Conservation (phyloP, 345 rosid genomes). For the Acer saccharum region DNA sequence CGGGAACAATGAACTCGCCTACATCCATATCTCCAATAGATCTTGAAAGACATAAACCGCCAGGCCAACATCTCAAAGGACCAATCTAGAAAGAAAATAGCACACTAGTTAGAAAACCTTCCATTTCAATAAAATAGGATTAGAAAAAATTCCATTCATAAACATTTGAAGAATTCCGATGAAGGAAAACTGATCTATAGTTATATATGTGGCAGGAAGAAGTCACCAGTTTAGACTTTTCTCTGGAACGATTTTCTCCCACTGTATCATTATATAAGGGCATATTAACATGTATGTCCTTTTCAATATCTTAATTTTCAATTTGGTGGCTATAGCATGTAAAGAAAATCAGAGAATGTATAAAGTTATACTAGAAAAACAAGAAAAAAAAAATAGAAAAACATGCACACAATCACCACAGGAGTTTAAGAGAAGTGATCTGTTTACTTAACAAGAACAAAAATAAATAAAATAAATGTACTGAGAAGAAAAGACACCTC, state of each 20-base stretch:
- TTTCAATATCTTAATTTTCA: background rate
- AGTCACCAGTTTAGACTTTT: background rate
- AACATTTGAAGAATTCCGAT: background rate
- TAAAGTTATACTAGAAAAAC: slow-evolving; percentile 3
- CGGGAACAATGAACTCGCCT: slow-evolving; percentile 96
- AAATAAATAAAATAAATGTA: slow-evolving; percentile 1
- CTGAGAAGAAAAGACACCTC: slow-evolving; percentile 60
- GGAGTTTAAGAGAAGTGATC: background rate
- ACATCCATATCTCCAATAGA: slow-evolving; percentile 98
- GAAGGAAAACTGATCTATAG: slow-evolving; percentile 6
- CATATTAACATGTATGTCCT: background rate
- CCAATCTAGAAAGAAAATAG: slow-evolving; percentile 68
- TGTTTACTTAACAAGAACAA: slow-evolving; percentile 5
- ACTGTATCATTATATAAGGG: background rate
- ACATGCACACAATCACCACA: background rate
- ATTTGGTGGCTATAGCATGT: background rate
- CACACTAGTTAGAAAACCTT: slow-evolving; percentile 24
- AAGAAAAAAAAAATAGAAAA: background rate
- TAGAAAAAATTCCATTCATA: background rate
- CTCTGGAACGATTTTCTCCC: background rate
- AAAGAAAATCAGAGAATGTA: background rate
- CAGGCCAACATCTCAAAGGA: slow-evolving; percentile 99
- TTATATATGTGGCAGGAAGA: background rate
- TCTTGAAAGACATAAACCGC: slow-evolving; percentile 98
- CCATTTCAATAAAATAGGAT: slow-evolving; percentile 9